Percentiles rank a stretch among this genome's conserved stretches.
Evolutionary conservation across 192 early-diverging fungal genomes (phyloP).

Genomic region (Entomortierella beljakovae): DNA sequence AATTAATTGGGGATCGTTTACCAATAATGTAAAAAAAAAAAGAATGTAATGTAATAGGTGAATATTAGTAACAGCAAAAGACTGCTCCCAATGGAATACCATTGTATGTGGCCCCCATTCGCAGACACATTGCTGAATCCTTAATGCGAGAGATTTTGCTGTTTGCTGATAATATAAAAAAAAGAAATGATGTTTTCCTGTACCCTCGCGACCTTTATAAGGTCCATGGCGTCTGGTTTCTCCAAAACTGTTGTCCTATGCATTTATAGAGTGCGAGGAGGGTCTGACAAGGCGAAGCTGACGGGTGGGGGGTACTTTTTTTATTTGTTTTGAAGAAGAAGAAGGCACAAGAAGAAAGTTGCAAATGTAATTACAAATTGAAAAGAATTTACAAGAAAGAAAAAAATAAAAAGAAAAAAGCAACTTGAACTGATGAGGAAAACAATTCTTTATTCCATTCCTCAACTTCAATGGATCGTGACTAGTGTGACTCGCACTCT

Average conservation of each 20-base stretch:
- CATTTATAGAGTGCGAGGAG: neutral
- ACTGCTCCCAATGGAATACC: too few relatives aligned
- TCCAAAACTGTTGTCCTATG: slow-evolving; percentile 5
- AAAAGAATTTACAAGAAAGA: too few relatives aligned
- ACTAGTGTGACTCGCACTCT: too few relatives aligned
- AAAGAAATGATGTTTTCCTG: neutral
- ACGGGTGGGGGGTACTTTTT: neutral
- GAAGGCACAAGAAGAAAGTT: too few relatives aligned
- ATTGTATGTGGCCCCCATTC: neutral
- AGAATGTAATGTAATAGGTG: neutral
- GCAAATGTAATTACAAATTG: too few relatives aligned
- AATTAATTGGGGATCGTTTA: neutral
- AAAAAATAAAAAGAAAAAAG: too few relatives aligned
- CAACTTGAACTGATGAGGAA: too few relatives aligned
- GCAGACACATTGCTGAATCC: neutral
- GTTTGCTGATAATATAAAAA: neutral
- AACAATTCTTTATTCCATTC: too few relatives aligned
- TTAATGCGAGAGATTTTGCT: neutral
- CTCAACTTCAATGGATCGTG: too few relatives aligned
- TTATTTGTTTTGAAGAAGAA: neutral
- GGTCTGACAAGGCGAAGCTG: neutral
- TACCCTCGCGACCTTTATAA: slow-evolving; percentile 52
- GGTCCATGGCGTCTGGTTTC: slow-evolving; percentile 29
- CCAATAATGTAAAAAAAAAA: neutral
- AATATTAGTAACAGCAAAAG: too few relatives aligned